Evolutionary conservation across 192 early-diverging fungal genomes (phyloP), one percentile per base, ranked within the genome.

Genomic region (Coemansia sp.): DNA sequence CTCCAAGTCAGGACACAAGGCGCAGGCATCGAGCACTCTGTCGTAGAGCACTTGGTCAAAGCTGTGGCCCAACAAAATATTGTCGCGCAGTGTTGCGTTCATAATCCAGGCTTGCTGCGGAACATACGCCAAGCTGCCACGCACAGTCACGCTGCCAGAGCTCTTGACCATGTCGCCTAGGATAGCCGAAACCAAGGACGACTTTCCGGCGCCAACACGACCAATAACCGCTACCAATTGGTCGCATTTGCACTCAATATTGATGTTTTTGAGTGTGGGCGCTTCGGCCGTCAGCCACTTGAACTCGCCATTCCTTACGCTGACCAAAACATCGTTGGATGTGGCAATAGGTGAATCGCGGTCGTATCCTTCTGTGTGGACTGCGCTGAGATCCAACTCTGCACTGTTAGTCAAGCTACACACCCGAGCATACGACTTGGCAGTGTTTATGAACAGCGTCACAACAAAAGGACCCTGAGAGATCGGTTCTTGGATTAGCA

Each of bases 401-500:
- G 92, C 89, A 43, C 88, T 88, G 21, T 70, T 68, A n/a, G 96
- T 85, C 68, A 95, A 92, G 6, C 78, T 84, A 69, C 87, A 86
- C 40, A 98, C 86, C 62, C 97, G 89, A 21, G 82, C 86, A 59
- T 95, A 87, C 6, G 94, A 91, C 35, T 95, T 94, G 21, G 86
- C 87, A 14, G 95, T 90, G 64, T 94, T 92, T 23, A 96, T 85
- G 3, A 87, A 73, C 2, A 87, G 78, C 0, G 88, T 86, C 28
- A 98, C 86, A 19, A 95, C 90, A 28, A 73, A 88, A 2, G 95
- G 96, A 65, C 96, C 90, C 17, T 92, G 87, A n/a, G 88, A 67
- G 44, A 98, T 85, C 43, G 97, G 95, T 75, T 95, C 95, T 67
- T 92, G 91, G 14, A 97, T 81, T 67, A 97, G 77, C 73, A 95